These are phyloP conservation scores for Prunus davidiana DNA, from an alignment of 306 rosid species.

Conservation along the genomic window DNA sequence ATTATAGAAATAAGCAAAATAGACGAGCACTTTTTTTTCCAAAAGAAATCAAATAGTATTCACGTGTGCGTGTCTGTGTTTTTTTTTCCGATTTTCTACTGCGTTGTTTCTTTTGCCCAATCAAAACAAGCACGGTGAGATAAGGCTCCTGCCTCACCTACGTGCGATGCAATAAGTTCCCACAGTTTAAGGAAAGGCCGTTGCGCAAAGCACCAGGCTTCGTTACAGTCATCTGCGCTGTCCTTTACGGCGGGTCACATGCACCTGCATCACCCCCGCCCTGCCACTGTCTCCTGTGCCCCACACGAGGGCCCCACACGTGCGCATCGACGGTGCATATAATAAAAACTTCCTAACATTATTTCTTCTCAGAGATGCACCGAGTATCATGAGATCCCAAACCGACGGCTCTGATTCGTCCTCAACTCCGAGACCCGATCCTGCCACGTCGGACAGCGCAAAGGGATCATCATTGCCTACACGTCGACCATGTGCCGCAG, in stretches of 20 bases:
- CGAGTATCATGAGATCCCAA: background rate
- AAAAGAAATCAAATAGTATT: background rate
- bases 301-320: background rate
- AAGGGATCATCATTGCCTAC: constrained; percentile 11
- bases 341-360: background rate
- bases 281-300: background rate
- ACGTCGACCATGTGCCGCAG: constrained; percentile 41
- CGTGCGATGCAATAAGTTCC: constrained; percentile 6
- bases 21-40: too few relatives aligned
- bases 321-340: constrained; percentile 6
- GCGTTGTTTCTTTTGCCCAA: too few relatives aligned
- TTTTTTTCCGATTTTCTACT: background rate
- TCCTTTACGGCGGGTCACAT: constrained; percentile 30
- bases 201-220: constrained; percentile 20
- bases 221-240: constrained; percentile 20
- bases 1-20: too few relatives aligned
- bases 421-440: constrained; percentile 10
- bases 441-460: constrained; percentile 13
- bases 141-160: background rate
- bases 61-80: background rate
- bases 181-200: background rate
- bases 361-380: background rate
- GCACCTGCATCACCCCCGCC: background rate
- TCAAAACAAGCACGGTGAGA: background rate
- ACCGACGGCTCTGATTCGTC: constrained; percentile 17